Base-by-base conservation (phyloP, 331 rosid species). In the Spiraea crenata region DNA sequence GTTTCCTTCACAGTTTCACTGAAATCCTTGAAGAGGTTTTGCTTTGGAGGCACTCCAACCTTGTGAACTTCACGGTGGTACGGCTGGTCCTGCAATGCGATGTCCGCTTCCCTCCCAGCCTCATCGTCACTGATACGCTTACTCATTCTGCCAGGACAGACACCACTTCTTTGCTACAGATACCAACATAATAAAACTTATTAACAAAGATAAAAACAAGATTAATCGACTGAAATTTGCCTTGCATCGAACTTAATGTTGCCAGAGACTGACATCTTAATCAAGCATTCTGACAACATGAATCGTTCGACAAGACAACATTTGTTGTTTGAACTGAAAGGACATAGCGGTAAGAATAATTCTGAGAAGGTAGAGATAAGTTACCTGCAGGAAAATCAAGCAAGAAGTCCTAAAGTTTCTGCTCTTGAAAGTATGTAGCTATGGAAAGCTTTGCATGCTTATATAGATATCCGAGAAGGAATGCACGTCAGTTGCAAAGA, bases 31-130 rank as follows among this genome's bases (percentile, higher is more conserved):
- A 67, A 58, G n/a, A 80, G 65, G 56, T 72, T 74, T 67, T 79
- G 84, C 81, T 62, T 87, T 5, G 88, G 88, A 73, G 86, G 91
- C 65, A 75, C n/a, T n/a, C 80, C 80, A 4, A 91, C 96, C 76
- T 76, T 89, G 76, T 88, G 85, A 48, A 82, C 54, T 40, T 50
- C 65, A 65, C 82, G 78, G 17, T 73, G 74, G n/a, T 52, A 31
- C 13, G 25, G 34, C 61, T 31, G n/a, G 4, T 9, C 37, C 40
- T 10, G 17, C 58, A 46, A 31, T 35, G 39, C 12, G 64, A 51
- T 74, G 31, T 62, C 85, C 59, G 46, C 75, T 45, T 35, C 67
- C 35, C 42, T 68, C 45, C 44, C 74, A n/a, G 7, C 59, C 6
- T 75, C 81, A 8, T 82, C 78, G 9, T 42, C 65, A 9, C 4